Evolutionary conservation across 177 flowering plant species (phyloP), one percentile per base, ranked within the genome.

Genomic region (Vitis hybrid): DNA sequence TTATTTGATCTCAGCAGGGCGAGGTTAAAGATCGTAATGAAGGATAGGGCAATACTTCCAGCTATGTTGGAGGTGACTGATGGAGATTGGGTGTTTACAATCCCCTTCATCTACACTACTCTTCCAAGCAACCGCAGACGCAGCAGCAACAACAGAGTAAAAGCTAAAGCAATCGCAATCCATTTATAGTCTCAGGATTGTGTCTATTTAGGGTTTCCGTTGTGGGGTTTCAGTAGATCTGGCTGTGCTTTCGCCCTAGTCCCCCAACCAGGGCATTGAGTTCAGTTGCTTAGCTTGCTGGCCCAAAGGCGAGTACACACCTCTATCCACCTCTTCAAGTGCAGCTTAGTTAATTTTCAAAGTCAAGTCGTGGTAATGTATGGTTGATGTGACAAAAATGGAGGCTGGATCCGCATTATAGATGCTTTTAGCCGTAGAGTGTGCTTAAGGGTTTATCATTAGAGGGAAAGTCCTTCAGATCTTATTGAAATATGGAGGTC

Each of bases 161-260:
- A 63, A 21, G 52, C 49, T 48, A 63, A 63, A 63, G 52, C 21
- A 63, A 62, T 62, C 52, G 46, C 27, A 19, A 17, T 12, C 24
- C 66, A 17, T 63, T 46, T 24, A 46, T 63, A 7, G 48, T 63
- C 49, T 17, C 11, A 14, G 10, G 12, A 27, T 14, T 10, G 11
- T 11, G 3, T 9, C 15, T 60, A 2, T 30, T 27, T 60, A 49
- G 50, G 50, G 54, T 17, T 63, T 48, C 19, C 14, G 46, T 5
- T 17, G 11, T 12, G 6, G 65, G 51, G 18, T 63, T 63, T 15
- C 30, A 48, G 52, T 17, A 63, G 66, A 63, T 63, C 66, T 62
- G 51, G 17, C 14, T 32, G 5, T 62, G 18, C 18, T 46, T 10
- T 10, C 64, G 35, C 35, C 15, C 50, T 63, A 35, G 46, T 35